Evolutionary conservation across 2,329 filamentous ascomycete genomes (phyloP).

Genomic region (Epichloe uncinata): DNA sequence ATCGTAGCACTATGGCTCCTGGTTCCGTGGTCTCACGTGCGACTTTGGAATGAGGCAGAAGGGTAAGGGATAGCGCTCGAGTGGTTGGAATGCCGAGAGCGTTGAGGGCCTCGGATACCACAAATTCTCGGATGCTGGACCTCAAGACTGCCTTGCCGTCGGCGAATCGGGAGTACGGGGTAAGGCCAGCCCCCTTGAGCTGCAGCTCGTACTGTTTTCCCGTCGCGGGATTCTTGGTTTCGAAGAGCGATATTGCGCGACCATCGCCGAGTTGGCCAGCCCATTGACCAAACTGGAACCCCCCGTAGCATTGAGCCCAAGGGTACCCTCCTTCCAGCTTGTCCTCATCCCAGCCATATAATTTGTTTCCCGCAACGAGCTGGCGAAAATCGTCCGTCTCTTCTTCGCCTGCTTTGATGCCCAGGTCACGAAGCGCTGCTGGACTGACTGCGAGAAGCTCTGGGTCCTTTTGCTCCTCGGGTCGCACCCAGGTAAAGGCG

Average conservation of each 20-base stretch:
- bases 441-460: constrained; percentile 74
- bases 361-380: constrained; percentile 67
- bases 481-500: constrained; percentile 81
- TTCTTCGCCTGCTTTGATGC: constrained; percentile 55
- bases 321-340: constrained; percentile 64
- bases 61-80: constrained; percentile 67
- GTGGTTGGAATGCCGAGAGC: constrained; percentile 79
- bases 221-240: constrained; percentile 62
- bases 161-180: constrained; percentile 91
- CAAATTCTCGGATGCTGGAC: constrained; percentile 85
- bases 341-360: constrained; percentile 65
- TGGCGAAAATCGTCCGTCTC: constrained; percentile 61
- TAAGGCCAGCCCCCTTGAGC: constrained; percentile 84
- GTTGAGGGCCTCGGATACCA: constrained; percentile 81
- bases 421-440: constrained; percentile 65
- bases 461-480: constrained; percentile 55
- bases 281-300: constrained; percentile 72
- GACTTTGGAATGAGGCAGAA: constrained; percentile 61
- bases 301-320: constrained; percentile 97
- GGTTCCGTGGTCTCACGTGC: constrained; percentile 71
- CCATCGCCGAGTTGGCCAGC: constrained; percentile 93
- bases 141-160: constrained; percentile 89
- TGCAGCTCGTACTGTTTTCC: constrained; percentile 77
- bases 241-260: constrained; percentile 86
- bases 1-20: constrained; percentile 82